Evolutionary conservation across 2,329 filamentous ascomycete genomes (phyloP).

Genomic region (Arachnomyces sp.): DNA sequence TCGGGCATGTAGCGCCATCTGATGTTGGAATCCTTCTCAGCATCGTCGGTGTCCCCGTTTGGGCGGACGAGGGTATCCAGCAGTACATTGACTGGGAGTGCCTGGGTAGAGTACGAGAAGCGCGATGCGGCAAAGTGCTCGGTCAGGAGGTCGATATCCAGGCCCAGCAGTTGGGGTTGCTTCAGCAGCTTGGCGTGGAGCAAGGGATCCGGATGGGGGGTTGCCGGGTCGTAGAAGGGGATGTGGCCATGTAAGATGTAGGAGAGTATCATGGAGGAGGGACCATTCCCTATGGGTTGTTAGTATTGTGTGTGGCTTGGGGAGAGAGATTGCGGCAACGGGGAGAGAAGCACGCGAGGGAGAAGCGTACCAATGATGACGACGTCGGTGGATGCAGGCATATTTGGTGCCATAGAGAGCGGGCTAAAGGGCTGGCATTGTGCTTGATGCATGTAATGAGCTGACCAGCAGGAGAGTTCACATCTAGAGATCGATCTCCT

Average conservation of each 20-base stretch:
- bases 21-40: slow-evolving; percentile 42
- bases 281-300: slow-evolving; percentile 46
- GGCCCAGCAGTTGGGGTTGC: slow-evolving; percentile 39
- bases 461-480: too few species aligned
- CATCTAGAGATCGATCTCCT: not conserved
- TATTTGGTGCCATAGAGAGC: slow-evolving; percentile 13
- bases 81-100: slow-evolving; percentile 52
- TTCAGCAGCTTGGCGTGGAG: slow-evolving; percentile 48
- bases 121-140: slow-evolving; percentile 50
- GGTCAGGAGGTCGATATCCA: slow-evolving; percentile 42
- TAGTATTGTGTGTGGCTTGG: not conserved
- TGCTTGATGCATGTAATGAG: too few species aligned
- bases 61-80: slow-evolving; percentile 52
- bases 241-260: slow-evolving; percentile 56
- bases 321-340: not conserved
- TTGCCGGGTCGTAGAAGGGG: slow-evolving; percentile 44
- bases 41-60: slow-evolving; percentile 50
- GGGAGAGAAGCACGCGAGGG: not conserved
- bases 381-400: slow-evolving; percentile 19
- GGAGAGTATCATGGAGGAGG: slow-evolving; percentile 53
- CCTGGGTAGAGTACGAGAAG: slow-evolving; percentile 54
- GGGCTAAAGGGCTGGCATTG: too few species aligned
- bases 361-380: slow-evolving; percentile 23
- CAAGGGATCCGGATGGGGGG: slow-evolving; percentile 49
- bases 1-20: slow-evolving; percentile 46